A percentile compares a stretch with the other conserved stretches of the same genome.
phyloP scores from a whole-genome alignment of 371 early-diverging fungal genomes.

The Mortierella sp. region DNA sequence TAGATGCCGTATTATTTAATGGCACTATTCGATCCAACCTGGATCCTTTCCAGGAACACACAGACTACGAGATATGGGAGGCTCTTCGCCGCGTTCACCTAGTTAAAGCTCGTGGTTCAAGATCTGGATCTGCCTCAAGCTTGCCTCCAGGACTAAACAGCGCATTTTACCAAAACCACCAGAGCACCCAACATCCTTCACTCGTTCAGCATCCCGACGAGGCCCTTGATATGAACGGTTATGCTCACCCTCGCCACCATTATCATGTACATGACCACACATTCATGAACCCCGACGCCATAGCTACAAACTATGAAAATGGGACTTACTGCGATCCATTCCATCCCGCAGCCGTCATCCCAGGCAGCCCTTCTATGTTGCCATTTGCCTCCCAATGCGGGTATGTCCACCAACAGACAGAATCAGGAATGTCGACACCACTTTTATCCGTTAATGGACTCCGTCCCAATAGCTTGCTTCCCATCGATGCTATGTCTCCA shows the following conservation, averaged over 20 bases:
- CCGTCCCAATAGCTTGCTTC: constrained; percentile 8
- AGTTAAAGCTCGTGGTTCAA: constrained; percentile 41
- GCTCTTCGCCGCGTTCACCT: constrained; percentile 66
- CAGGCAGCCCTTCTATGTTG: background rate
- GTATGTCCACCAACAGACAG: constrained; percentile 2
- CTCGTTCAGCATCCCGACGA: background rate
- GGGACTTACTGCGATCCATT: constrained; percentile 28
- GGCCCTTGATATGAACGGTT: constrained; percentile 20
- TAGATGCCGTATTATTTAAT: constrained; percentile 73
- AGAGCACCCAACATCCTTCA: constrained; percentile 13
- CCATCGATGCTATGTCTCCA: constrained; percentile 34
- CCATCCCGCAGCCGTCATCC: constrained; percentile 12
- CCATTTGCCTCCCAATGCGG: constrained; percentile 4
- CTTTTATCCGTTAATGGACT: background rate
- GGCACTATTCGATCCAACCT: constrained; percentile 77
- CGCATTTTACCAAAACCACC: constrained; percentile 24
- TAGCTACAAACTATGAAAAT: constrained; percentile 15
- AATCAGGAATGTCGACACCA: constrained; percentile 13
- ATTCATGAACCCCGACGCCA: constrained; percentile 7
- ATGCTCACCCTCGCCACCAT: constrained; percentile 23
- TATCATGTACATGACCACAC: constrained; percentile 6
- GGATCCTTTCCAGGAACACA: constrained; percentile 73
- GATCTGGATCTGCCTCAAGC: constrained; percentile 35
- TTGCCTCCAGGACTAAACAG: constrained; percentile 5
- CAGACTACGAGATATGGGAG: constrained; percentile 77